These are phyloP conservation scores for Umbellularia californica DNA, from an alignment of 164 flowering plant species.

Conservation along the genomic window DNA sequence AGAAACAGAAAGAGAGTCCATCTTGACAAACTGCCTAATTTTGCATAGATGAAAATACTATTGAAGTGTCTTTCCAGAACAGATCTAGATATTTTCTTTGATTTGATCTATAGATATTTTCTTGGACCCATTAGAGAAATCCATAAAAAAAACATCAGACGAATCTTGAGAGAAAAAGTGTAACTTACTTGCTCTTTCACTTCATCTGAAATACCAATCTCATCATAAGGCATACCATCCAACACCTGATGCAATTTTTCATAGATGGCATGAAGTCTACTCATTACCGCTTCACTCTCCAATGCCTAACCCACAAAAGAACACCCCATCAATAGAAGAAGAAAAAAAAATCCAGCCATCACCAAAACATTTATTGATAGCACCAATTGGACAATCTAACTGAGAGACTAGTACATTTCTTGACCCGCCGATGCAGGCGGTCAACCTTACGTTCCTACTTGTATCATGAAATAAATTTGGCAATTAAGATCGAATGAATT, in stretches of 20 bases:
- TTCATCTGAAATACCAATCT: constrained; percentile 66
- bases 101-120: background rate
- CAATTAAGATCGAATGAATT: background rate
- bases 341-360: background rate
- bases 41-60: background rate
- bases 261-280: constrained; percentile 43
- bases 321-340: background rate
- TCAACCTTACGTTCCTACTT: no score
- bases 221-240: constrained; percentile 47
- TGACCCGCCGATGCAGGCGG: background rate
- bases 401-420: background rate
- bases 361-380: background rate
- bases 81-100: background rate
- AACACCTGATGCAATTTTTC: constrained; percentile 49
- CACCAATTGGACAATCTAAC: background rate
- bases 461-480: no score
- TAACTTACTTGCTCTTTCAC: constrained; percentile 55
- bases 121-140: no score
- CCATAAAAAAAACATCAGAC: background rate
- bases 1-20: no score
- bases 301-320: constrained; percentile 35
- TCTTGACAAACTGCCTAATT: no score
- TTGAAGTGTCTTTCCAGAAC: background rate
- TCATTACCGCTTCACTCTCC: constrained; percentile 53
- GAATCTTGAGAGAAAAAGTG: background rate